Percentiles rank a stretch among this genome's conserved stretches.
phyloP scores from a whole-genome alignment of 2,329 filamentous ascomycete species.

The Penicillium sp. region DNA sequence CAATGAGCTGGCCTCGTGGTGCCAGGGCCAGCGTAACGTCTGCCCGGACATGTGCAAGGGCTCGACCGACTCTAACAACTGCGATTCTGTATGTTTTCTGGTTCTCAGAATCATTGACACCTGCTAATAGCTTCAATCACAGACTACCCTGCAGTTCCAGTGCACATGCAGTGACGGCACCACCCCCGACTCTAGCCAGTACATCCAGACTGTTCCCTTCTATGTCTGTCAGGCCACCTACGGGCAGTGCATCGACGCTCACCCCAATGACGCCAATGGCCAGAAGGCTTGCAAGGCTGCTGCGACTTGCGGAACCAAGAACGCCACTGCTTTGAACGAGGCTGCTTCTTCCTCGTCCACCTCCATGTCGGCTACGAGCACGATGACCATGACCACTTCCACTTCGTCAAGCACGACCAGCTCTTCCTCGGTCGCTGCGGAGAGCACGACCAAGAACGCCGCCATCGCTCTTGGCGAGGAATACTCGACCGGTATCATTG shows the following conservation, averaged over 20 bases:
- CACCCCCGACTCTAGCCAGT: slow-evolving; percentile 55
- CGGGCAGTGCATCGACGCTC: slow-evolving; percentile 46
- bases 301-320: slow-evolving; percentile 53
- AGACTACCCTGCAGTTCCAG: slow-evolving; percentile 50
- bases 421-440: slow-evolving; percentile 29
- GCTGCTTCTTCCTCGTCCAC: slow-evolving; percentile 21
- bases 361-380: slow-evolving; percentile 23
- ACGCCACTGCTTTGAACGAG: slow-evolving; percentile 34
- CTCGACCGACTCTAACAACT: slow-evolving; percentile 51
- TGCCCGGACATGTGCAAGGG: slow-evolving; percentile 61
- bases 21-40: slow-evolving; percentile 56
- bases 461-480: slow-evolving; percentile 46
- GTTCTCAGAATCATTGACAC: not conserved
- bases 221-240: slow-evolving; percentile 58
- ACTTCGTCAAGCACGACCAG: slow-evolving; percentile 24
- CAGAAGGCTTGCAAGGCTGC: slow-evolving; percentile 50
- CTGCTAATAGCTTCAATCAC: slow-evolving; percentile 1
- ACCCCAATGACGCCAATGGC: slow-evolving; percentile 47
- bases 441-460: slow-evolving; percentile 37
- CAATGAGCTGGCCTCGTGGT: slow-evolving; percentile 50
- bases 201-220: slow-evolving; percentile 58
- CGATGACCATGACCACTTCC: slow-evolving; percentile 28
- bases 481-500: slow-evolving; percentile 53
- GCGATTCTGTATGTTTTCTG: slow-evolving; percentile 52
- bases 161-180: slow-evolving; percentile 59